Evolutionary conservation across 768 basidiomycete genomes (phyloP), one percentile per base, ranked within the genome.

Genomic region (Gautieria morchelliformis): DNA sequence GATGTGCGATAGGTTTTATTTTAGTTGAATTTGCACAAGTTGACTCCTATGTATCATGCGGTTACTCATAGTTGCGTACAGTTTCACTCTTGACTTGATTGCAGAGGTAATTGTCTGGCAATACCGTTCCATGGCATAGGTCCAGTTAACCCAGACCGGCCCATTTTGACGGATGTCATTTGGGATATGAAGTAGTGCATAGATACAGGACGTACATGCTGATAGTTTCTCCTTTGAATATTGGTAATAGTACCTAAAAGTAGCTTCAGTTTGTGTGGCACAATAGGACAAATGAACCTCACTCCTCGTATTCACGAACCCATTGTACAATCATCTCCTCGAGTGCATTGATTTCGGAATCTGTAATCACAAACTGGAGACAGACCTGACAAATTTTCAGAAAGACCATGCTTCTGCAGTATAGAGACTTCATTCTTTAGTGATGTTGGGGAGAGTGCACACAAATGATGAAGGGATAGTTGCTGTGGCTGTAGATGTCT

Each of bases 111-210:
- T 12, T n/a, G 12, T 41, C 4, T 8, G 4, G n/a, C 40, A 41
- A n/a, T 14, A 41, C 40, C 65, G 40, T 53, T 75, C 72, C 63
- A 73, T 68, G 22, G 59, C 62, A 56, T 72, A 74, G 1, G 69
- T 63, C 73, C 50, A 52, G n/a, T 22, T 20, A 3, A 33, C 12
- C 50, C 50, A 52, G 30, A 33, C 27, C 2, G 50, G 50, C 1
- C 50, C 30, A 52, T 12, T 24, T 24, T n/a, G 11, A 11, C 50
- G 50, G n/a, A 52, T 52, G 40, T 41, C 12, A 4, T 12, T n/a
- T 4, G 40, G 40, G 40, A 41, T 41, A 8, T 41, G 40, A 41
- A 52, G 40, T 41, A 41, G 40, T 12, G 40, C 40, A n/a, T 41
- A 8, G n/a, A 41, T 41, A n/a, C n/a, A 14, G 40, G 30, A 52